Conservation (phyloP, 1,139 yeast species). For the Schizosaccharomyces versatilis region DNA sequence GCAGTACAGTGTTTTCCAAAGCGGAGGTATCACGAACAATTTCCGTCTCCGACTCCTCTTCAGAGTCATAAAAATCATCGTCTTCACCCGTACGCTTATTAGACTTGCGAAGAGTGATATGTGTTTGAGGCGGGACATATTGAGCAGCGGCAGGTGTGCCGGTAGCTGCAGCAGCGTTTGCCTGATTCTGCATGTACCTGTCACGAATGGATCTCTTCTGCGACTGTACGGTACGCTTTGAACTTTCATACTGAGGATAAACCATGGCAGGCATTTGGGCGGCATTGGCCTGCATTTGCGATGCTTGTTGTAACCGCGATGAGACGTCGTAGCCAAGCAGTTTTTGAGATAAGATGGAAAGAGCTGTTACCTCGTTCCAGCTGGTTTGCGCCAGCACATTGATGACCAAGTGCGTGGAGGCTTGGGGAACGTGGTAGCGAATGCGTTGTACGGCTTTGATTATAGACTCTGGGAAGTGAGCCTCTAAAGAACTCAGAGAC, state of each 20-base stretch:
- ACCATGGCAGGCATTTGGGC: too few species aligned
- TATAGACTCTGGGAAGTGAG: not conserved
- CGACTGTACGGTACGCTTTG: not conserved
- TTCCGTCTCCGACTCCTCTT: conserved; percentile 21
- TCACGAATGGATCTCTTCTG: not conserved
- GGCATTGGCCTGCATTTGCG: not conserved
- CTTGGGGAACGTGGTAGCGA: not conserved
- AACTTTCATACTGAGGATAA: not conserved
- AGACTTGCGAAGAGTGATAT: not conserved
- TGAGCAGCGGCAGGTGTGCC: not conserved
- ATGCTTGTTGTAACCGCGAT: not conserved
- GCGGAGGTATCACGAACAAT: conserved; percentile 17
- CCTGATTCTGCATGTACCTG: not conserved
- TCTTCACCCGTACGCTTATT: conserved; percentile 17
- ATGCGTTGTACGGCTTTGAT: not conserved
- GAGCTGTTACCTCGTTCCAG: not conserved
- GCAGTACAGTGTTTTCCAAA: conserved; percentile 46
- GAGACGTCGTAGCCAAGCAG: not conserved
- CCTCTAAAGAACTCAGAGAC: too few species aligned
- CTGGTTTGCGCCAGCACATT: not conserved
- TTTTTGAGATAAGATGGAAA: not conserved
- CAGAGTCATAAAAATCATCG: conserved; percentile 25
- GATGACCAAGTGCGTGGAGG: not conserved
- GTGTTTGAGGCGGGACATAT: not conserved
- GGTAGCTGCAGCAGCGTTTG: not conserved